Percentiles rank a stretch among this genome's conserved stretches.
These are phyloP conservation scores for Taxillus chinensis DNA, from an alignment of 164 flowering plant species.

Conservation along the genomic window DNA sequence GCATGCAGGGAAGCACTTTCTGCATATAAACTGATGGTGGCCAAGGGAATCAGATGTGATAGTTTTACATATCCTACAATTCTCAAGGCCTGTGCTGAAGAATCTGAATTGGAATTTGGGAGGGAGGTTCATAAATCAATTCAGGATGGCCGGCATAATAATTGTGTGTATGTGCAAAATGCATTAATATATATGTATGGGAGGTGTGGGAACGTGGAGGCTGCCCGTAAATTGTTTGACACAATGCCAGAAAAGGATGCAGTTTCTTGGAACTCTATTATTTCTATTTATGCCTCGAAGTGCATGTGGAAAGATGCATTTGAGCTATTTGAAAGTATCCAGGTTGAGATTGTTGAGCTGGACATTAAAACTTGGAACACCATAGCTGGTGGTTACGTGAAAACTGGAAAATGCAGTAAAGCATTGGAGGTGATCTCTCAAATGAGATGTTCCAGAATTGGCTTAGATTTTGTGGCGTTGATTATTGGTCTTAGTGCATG, in stretches of 20 bases:
- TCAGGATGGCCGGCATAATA: conserved; percentile 10
- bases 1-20: conserved; percentile 20
- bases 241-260: conserved; percentile 40
- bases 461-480: conserved; percentile 33
- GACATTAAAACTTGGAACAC: conserved; percentile 44
- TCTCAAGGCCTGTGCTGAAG: conserved; percentile 57
- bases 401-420: conserved; percentile 21
- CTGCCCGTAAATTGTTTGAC: conserved; percentile 36
- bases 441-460: conserved; percentile 21
- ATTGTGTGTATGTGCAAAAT: conserved; percentile 46
- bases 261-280: conserved; percentile 51
- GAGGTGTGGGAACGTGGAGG: conserved; percentile 29
- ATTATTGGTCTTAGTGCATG: conserved; percentile 45
- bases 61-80: conserved; percentile 49
- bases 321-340: conserved; percentile 31
- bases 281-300: conserved; percentile 34
- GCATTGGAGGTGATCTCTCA: conserved; percentile 36
- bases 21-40: conserved; percentile 32
- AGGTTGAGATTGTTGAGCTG: conserved; percentile 9
- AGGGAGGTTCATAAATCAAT: conserved; percentile 31
- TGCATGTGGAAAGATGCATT: conserved; percentile 44
- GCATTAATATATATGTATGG: conserved; percentile 48
- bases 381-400: conserved; percentile 41
- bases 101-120: conserved; percentile 27
- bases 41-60: conserved; percentile 36